A percentile compares a stretch with the other conserved stretches of the same genome.
phyloP scores from a whole-genome alignment of 2,329 filamentous ascomycete species.

The Pyricularia grisea region DNA sequence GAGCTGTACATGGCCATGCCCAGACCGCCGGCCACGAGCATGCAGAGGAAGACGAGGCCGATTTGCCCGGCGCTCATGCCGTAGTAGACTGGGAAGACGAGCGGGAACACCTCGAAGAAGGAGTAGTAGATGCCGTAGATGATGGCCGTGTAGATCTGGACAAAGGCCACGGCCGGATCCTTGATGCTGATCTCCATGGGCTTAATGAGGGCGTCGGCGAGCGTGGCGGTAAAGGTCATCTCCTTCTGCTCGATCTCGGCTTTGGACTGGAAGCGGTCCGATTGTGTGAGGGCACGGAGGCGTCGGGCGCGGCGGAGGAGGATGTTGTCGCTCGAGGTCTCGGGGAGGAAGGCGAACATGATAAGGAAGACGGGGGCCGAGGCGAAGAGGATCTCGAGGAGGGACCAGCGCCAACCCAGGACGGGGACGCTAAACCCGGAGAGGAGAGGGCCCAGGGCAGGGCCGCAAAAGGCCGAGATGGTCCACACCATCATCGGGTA shows the following conservation, averaged over 20 bases:
- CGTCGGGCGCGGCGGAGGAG: slow-evolving; percentile 50
- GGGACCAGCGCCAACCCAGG: slow-evolving; percentile 54
- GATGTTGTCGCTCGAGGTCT: slow-evolving; percentile 51
- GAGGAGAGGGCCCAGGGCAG: slow-evolving; percentile 51
- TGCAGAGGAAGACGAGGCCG: slow-evolving; percentile 72
- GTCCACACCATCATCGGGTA: slow-evolving; percentile 54
- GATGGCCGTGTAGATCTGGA: slow-evolving; percentile 51
- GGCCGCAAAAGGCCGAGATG: slow-evolving; percentile 30
- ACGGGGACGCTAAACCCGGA: slow-evolving; percentile 49
- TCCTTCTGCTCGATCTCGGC: slow-evolving; percentile 54
- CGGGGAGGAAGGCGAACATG: slow-evolving; percentile 55
- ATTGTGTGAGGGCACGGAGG: slow-evolving; percentile 52
- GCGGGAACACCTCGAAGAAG: slow-evolving; percentile 59
- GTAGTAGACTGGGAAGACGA: slow-evolving; percentile 52
- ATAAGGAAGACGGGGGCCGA: slow-evolving; percentile 47
- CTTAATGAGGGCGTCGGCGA: slow-evolving; percentile 49
- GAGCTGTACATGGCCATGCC: slow-evolving; percentile 36
- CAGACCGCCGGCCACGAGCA: slow-evolving; percentile 60
- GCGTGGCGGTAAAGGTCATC: slow-evolving; percentile 28
- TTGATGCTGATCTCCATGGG: slow-evolving; percentile 50
- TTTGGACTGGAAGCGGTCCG: slow-evolving; percentile 45
- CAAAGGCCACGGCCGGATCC: slow-evolving; percentile 53
- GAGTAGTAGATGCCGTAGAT: slow-evolving; percentile 54
- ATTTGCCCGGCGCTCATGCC: slow-evolving; percentile 45
- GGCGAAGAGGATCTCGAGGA: slow-evolving; percentile 56